phyloP scores from a whole-genome alignment of 352 stramenopile genomes.

The Pythium phragmiticola region DNA sequence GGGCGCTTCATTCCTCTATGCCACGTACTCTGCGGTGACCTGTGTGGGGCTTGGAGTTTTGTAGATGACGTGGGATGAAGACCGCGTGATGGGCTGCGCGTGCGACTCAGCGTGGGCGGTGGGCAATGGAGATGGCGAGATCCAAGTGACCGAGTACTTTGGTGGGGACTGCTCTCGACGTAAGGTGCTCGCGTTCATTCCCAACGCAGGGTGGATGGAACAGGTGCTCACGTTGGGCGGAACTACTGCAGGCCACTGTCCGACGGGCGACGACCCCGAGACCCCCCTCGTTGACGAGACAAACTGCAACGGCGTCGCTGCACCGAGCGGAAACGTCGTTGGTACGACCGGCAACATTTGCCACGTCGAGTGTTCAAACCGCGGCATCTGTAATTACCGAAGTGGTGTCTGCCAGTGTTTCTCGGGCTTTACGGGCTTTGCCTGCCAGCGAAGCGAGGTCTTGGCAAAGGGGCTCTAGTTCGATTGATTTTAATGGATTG shows the following conservation, averaged over 20 bases:
- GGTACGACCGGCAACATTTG: conserved; percentile 82
- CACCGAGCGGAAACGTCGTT: conserved; percentile 36
- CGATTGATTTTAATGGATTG: neutral
- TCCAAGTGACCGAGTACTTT: conserved; percentile 88
- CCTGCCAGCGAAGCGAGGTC: conserved; percentile 46
- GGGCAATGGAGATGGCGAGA: conserved; percentile 61
- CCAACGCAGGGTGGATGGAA: neutral
- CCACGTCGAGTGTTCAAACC: conserved; percentile 92
- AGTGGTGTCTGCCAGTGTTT: conserved; percentile 89
- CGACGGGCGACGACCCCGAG: conserved; percentile 75
- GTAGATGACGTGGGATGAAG: conserved; percentile 88
- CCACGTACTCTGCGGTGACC: neutral
- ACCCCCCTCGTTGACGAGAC: conserved; percentile 64
- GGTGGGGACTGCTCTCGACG: conserved; percentile 82
- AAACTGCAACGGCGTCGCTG: conserved; percentile 53
- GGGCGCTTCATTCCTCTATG: neutral
- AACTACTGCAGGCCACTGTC: conserved; percentile 58
- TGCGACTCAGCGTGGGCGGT: conserved; percentile 88
- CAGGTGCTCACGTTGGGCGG: neutral
- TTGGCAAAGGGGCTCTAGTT: conserved; percentile 27
- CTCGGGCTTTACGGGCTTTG: conserved; percentile 61
- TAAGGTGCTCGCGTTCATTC: conserved; percentile 26
- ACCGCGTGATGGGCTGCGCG: conserved; percentile 88
- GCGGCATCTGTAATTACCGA: conserved; percentile 88
- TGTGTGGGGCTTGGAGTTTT: conserved; percentile 21